Conservation (phyloP, 345 rosid genomes). For the Luvunga scandens region DNA sequence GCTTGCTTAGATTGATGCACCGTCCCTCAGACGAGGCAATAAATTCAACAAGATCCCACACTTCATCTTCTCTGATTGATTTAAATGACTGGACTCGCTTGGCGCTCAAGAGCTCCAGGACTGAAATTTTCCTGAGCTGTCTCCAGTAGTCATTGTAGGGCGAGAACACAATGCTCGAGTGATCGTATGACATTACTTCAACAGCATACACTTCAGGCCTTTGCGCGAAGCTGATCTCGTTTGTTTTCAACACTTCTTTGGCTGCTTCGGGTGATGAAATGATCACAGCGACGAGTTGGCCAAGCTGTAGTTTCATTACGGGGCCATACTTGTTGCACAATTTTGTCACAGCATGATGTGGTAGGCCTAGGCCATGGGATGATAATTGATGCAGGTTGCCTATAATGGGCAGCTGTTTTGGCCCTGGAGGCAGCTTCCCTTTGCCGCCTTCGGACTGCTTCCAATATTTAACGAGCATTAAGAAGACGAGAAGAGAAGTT, state of each 20-base stretch:
- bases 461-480: neutral
- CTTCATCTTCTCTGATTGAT: constrained; percentile 14
- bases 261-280: constrained; percentile 19
- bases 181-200: constrained; percentile 3
- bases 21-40: neutral
- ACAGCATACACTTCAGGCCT: constrained; percentile 15
- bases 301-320: constrained; percentile 15
- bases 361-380: neutral
- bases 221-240: constrained; percentile 5
- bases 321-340: constrained; percentile 17
- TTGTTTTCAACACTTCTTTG: constrained; percentile 12
- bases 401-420: constrained; percentile 19
- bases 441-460: constrained; percentile 3
- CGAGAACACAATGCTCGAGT: constrained; percentile 10
- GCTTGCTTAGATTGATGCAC: constrained; percentile 18
- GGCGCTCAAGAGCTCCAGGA: neutral
- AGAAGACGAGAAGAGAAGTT: neutral
- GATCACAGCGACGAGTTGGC: constrained; percentile 5
- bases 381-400: constrained; percentile 24
- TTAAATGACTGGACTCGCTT: neutral
- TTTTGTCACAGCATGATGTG: constrained; percentile 14
- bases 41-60: constrained; percentile 7
- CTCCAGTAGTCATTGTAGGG: constrained; percentile 12
- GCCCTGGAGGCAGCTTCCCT: constrained; percentile 17
- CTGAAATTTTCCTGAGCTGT: neutral